Evolutionary conservation across 2,329 filamentous ascomycete genomes (phyloP).

Genomic region (Westerdykella sp.): DNA sequence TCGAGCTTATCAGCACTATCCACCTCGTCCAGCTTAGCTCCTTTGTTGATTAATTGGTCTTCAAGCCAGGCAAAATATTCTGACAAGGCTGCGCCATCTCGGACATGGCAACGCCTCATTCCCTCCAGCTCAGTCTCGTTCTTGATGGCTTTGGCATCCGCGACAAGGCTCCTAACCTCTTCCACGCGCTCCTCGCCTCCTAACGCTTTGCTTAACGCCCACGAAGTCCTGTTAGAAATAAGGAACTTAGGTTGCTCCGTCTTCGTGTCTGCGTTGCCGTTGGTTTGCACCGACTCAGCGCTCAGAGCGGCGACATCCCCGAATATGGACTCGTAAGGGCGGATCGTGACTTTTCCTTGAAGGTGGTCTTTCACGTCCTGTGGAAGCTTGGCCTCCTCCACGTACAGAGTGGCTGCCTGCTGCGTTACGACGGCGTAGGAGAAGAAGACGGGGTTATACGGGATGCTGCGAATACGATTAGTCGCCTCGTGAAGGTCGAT

Average conservation of each 20-base stretch:
- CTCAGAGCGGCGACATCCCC: slow-evolving; percentile 65
- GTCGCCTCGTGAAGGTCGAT: neutral
- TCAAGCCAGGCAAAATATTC: slow-evolving; percentile 98
- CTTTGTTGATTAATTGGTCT: slow-evolving; percentile 71
- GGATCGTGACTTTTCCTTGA: slow-evolving; percentile 61
- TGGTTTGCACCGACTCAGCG: slow-evolving; percentile 32
- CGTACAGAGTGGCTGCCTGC: slow-evolving; percentile 68
- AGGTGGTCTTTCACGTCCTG: slow-evolving; percentile 65
- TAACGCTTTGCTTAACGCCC: slow-evolving; percentile 81
- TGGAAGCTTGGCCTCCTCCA: slow-evolving; percentile 73
- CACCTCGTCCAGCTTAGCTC: slow-evolving; percentile 74
- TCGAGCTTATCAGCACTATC: slow-evolving; percentile 89
- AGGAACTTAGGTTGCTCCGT: slow-evolving; percentile 58
- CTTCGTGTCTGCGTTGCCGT: slow-evolving; percentile 28
- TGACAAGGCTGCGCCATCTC: slow-evolving; percentile 83
- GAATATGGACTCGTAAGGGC: slow-evolving; percentile 79
- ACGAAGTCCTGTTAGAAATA: slow-evolving; percentile 83
- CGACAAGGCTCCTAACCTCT: slow-evolving; percentile 78
- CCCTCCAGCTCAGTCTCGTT: slow-evolving; percentile 83
- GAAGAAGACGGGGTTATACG: slow-evolving; percentile 98
- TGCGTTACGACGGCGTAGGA: slow-evolving; percentile 87
- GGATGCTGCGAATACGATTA: slow-evolving; percentile 53
- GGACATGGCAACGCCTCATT: slow-evolving; percentile 89
- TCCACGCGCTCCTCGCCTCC: slow-evolving; percentile 83
- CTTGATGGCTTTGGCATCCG: slow-evolving; percentile 90